Base-by-base conservation (phyloP, 2,329 filamentous ascomycete genomes). In the Epichloe scottii region DNA sequence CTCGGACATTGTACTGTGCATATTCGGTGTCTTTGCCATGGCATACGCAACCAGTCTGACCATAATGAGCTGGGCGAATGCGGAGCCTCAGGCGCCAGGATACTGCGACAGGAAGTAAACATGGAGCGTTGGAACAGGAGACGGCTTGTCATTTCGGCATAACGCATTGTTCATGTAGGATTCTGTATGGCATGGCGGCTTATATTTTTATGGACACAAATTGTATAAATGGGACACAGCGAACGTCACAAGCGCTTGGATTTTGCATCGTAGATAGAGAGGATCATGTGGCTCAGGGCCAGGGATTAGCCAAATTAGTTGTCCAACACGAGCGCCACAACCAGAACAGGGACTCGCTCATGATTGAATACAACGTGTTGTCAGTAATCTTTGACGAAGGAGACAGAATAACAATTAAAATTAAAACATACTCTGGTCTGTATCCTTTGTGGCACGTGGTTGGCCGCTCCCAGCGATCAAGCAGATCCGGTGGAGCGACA, bases 41-140 rank as follows among this genome's bases (percentile, higher is more conserved):
- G 79, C 79, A 5, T 98, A 98, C 67, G 95, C 93, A 0, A 97
- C 93, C 0, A 75, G 78, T 37, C 72, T 97, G 60, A 98, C 93
- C 0, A 72, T 96, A 46, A 78, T 84, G 63, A 94, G 87, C 67
- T 98, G 93, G 94, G 80, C 87, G 6, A 75, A 73, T 48, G 80
- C 81, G 4, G 68, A 68, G 14, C 69, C 72, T 14, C 64, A 63
- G 52, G 59, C 66, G 7, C 77, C 78, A 0, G 74, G 75, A 50
- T 80, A 81, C 62, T 82, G 78, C 55, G 76, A 81, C 50, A 65
- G 65, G 50, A 67, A 56, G 45, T 58, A 59, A 42, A 30, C 12
- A 19, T 10, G 17, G 23, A 37, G 19, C n/a, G 47, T 26, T 4
- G 38, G 21, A 44, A 19, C 35, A 50, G 47, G 38, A 50, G 38